Evolutionary conservation across 225 moss, liverwort and hornwort species (phyloP), one percentile per base, ranked within the genome.

Genomic region (Rhytidiadelphus loreus): DNA sequence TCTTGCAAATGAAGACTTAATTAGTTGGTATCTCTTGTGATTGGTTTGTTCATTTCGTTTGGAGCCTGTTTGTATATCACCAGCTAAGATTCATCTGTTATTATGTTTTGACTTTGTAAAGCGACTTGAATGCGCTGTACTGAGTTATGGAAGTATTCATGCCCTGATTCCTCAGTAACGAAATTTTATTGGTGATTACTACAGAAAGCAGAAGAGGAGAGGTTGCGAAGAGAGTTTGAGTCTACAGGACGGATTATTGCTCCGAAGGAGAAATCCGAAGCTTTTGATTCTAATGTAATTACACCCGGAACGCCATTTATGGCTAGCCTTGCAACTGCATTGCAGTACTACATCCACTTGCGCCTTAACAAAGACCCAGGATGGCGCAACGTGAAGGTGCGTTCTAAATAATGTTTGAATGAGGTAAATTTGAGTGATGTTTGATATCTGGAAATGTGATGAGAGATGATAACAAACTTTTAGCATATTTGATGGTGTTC

Each of bases 301-400:
- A 98, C 98, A 64, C 98, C 98, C 78, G 97, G 97, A 82, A 98
- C 98, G 13, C 97, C 96, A 22, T 98, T 98, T 72, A 98, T 98
- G 98, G 94, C 93, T 57, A 95, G 94, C 87, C 93, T 98, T 89
- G 94, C 98, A 69, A 90, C 90, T 81, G 98, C 98, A 76, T 90
- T 98, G 91, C 97, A 97, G 87, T 98, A 98, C 82, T 98, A 98
- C 82, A 95, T 96, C 77, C 98, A 97, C 83, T 89, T 97, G 89
- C 95, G 98, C 70, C 88, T 98, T 88, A 98, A 98, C 91, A 90
- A 96, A 87, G 96, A 97, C 65, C 96, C 96, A 84, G 97, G 96
- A 82, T 98, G 97, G 98, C 94, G 94, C 48, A 89, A 96, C 89
- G 90, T 98, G 63, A 98, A 96, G 98, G 98, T 98, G 86, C 57